Conservation (phyloP, 1,284 basidiomycete species). For the Trichosporon ovoides region DNA sequence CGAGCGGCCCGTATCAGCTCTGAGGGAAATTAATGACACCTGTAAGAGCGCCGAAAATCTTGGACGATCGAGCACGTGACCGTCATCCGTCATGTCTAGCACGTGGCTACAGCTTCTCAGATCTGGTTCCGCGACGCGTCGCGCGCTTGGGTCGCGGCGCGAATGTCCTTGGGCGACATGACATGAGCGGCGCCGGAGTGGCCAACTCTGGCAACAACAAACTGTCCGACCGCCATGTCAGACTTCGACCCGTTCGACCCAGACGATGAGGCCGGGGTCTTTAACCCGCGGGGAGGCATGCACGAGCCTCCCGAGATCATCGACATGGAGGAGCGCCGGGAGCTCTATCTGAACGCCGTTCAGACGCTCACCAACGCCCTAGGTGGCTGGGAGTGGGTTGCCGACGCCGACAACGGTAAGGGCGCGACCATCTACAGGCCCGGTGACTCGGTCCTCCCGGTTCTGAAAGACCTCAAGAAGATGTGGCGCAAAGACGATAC, state of each 20-base stretch:
- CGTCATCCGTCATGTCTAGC: not conserved
- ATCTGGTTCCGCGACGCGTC: conserved; percentile 10
- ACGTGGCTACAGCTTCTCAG: not conserved
- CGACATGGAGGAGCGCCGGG: conserved; percentile 29
- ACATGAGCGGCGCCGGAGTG: not conserved
- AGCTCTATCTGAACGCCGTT: conserved; percentile 44
- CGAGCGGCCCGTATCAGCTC: not conserved
- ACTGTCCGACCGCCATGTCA: conserved; percentile 5
- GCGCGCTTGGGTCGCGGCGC: not conserved
- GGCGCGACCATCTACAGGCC: conserved; percentile 63
- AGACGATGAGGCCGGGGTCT: conserved; percentile 2
- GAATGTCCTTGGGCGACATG: not conserved
- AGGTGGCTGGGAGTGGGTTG: conserved; percentile 51
- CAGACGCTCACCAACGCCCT: conserved; percentile 44
- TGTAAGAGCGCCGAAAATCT: not conserved
- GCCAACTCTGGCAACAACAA: conserved; percentile 3
- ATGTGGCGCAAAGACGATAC: conserved; percentile 91
- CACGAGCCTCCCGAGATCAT: conserved; percentile 9
- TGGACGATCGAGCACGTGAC: not conserved
- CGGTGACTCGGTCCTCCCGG: conserved; percentile 76
- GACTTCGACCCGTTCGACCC: conserved; percentile 8
- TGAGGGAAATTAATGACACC: conserved; percentile 8
- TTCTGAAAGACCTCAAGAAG: conserved; percentile 87
- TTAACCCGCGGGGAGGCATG: conserved; percentile 1
- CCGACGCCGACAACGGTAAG: conserved; percentile 50